Conservation (phyloP, 345 rosid species). For the Draba incana region DNA sequence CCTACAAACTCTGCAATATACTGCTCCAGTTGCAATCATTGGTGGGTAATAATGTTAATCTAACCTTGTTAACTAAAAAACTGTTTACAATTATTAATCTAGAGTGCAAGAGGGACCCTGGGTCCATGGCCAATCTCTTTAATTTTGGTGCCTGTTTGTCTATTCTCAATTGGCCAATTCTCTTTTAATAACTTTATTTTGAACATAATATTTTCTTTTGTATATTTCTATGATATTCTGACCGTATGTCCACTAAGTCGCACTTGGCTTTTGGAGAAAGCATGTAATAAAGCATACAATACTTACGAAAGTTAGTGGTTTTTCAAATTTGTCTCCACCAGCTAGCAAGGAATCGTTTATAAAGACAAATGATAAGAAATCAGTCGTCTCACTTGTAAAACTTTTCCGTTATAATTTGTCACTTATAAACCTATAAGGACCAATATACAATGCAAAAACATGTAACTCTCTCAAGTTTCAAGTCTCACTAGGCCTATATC, state of each 20-base stretch:
- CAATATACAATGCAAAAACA: no score
- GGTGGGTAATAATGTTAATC: background rate
- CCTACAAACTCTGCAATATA: conserved; percentile 6
- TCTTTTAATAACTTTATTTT: background rate
- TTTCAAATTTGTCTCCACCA: conserved; percentile 14
- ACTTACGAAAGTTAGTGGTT: no score
- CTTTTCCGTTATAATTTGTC: no score
- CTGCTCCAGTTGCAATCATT: conserved; percentile 21
- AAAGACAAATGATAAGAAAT: background rate
- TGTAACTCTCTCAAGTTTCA: background rate
- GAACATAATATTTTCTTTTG: background rate
- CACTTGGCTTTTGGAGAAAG: conserved; percentile 8
- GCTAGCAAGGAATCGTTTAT: background rate
- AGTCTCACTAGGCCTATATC: background rate
- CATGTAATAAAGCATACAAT: conserved; percentile 14
- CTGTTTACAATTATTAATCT: conserved; percentile 3
- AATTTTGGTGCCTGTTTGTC: conserved; percentile 14
- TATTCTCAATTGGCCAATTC: conserved; percentile 15
- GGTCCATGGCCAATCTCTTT: conserved; percentile 18
- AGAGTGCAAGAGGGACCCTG: conserved; percentile 30
- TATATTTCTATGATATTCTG: conserved; percentile 23
- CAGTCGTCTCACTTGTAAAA: background rate
- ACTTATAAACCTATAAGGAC: no score
- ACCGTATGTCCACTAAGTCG: conserved; percentile 18
- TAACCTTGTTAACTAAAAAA: background rate